Evolutionary conservation across 106 monocot genomes (phyloP).

Genomic region (Posidonia australis): DNA sequence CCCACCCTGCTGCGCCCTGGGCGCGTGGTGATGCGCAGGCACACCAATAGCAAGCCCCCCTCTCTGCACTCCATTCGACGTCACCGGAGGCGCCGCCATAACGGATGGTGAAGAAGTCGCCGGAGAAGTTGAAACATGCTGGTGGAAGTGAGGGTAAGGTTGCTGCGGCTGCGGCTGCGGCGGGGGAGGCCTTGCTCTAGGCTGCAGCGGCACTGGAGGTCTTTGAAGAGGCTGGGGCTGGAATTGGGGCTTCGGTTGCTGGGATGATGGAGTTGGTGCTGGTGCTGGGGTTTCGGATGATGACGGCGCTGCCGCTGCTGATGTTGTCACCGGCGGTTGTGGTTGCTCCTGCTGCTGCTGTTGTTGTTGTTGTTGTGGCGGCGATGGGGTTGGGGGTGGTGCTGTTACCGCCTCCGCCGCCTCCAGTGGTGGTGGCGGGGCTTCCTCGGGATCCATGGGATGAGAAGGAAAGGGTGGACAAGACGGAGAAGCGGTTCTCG

Average conservation of each 20-base stretch:
- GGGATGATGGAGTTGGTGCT: background rate
- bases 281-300: background rate
- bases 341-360: conserved; percentile 9
- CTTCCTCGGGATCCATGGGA: conserved; percentile 6
- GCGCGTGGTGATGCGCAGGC: conserved; percentile 10
- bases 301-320: conserved; percentile 17
- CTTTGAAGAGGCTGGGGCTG: background rate
- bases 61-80: conserved; percentile 1
- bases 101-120: background rate
- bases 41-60: conserved; percentile 41
- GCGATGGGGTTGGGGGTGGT: conserved; percentile 11
- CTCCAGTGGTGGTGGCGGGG: background rate
- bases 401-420: background rate
- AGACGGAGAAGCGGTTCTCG: background rate
- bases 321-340: background rate
- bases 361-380: conserved; percentile 14
- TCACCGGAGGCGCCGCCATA: background rate
- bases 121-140: background rate
- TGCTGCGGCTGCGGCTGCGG: background rate
- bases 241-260: conserved; percentile 1
- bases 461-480: background rate
- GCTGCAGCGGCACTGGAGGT: background rate
- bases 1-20: conserved; percentile 5
- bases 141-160: conserved; percentile 2
- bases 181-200: background rate